phyloP scores from a whole-genome alignment of 1,284 basidiomycete genomes.

The Cystobasidium slooffiae region DNA sequence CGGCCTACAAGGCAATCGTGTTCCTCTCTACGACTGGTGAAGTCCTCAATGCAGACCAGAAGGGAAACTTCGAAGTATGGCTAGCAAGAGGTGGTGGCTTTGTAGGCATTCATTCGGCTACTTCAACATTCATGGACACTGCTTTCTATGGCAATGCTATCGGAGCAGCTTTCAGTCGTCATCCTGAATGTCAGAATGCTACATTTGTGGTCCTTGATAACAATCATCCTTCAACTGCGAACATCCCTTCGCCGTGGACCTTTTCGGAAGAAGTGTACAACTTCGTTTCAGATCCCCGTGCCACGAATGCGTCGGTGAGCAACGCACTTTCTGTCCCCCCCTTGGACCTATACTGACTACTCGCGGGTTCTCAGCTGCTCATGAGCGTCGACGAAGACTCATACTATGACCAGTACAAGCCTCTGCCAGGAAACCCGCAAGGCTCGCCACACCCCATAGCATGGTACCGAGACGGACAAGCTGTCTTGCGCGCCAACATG shows the following conservation, averaged over 20 bases:
- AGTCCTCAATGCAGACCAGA: slow-evolving; percentile 25
- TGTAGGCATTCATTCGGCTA: slow-evolving; percentile 45
- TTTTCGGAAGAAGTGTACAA: slow-evolving; percentile 43
- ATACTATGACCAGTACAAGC: slow-evolving; percentile 32
- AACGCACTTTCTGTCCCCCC: neutral
- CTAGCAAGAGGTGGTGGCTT: slow-evolving; percentile 41
- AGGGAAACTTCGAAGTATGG: slow-evolving; percentile 31
- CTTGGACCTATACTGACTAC: neutral
- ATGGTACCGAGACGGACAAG: slow-evolving; percentile 42
- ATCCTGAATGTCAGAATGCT: slow-evolving; percentile 43
- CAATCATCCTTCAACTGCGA: slow-evolving; percentile 35
- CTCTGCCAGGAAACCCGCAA: slow-evolving; percentile 5
- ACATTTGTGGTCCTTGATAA: slow-evolving; percentile 36
- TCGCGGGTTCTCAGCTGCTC: slow-evolving; percentile 27
- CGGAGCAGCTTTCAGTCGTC: slow-evolving; percentile 43
- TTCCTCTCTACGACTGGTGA: slow-evolving; percentile 40
- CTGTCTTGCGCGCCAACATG: slow-evolving; percentile 29
- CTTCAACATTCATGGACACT: slow-evolving; percentile 28
- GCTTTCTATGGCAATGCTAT: slow-evolving; percentile 43
- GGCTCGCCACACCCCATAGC: slow-evolving; percentile 42
- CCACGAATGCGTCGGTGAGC: slow-evolving; percentile 38
- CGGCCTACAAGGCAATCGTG: slow-evolving; percentile 27
- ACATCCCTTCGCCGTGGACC: slow-evolving; percentile 31
- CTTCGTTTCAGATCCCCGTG: slow-evolving; percentile 40
- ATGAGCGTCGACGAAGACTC: slow-evolving; percentile 42